Evolutionary conservation across 805 yeast genomes (phyloP), one percentile per base, ranked within the genome.

Genomic region (Metschnikowia dekortorum): DNA sequence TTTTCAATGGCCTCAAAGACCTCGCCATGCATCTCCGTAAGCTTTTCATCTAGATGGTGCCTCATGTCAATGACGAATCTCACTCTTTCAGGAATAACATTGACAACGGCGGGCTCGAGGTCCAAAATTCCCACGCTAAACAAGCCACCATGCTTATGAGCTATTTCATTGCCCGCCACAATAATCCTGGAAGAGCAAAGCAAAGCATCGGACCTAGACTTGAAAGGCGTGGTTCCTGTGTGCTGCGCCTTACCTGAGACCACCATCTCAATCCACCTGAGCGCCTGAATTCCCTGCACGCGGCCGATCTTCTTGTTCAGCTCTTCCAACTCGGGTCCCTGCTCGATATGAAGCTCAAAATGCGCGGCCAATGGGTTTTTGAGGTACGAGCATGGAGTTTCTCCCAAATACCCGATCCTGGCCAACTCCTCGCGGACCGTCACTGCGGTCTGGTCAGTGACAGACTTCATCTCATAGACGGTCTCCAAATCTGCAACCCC

Each of bases 311-410:
- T 75, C 58, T 79, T 79, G 4, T 74, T 59, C 32, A 74, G 75
- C 26, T 74, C 73, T 61, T 85, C 89, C 45, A 85, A 71, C 37
- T 83, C 74, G 10, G 90, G 90, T 6, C 91, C 91, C 65, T 85
- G 91, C 60, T 85, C 90, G 53, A 85, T 85, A 61, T 85, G 91
- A 48, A 85, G 70, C 63, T 85, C 91, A 62, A 85, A 84, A 64
- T 85, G 89, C 8, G 86, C 84, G 18, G 81, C 80, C 22, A 85
- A 67, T 16, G 85, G 86, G 54, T 78, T 80, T 22, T 62, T 68
- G 53, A 70, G 58, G 61, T 79, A 73, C 10, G 75, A 68, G 18
- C 84, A 82, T 1, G 74, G 73, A 7, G 68, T 59, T 2, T 65
- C 67, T 13, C 90, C 90, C 53, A 75, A 64, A 61, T 82, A 85